Conservation (phyloP, 768 basidiomycete genomes). For the Agrocybe chaxingu region DNA sequence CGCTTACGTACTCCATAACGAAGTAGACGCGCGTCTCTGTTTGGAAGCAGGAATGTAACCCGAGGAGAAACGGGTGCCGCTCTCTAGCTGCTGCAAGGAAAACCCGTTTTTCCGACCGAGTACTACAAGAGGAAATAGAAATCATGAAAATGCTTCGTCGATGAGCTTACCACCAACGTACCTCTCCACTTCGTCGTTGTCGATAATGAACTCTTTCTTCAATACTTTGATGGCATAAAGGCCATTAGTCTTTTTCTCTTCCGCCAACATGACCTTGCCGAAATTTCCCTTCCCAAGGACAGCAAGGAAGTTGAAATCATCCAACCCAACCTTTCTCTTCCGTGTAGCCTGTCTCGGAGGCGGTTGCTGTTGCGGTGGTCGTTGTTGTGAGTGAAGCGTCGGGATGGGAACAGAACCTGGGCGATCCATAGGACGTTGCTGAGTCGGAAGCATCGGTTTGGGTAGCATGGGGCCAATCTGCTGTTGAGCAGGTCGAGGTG, state of each 20-base stretch:
- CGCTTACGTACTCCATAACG: slow-evolving; percentile 99
- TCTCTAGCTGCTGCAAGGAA: slow-evolving; percentile 96
- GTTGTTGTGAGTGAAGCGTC: slow-evolving; percentile 20
- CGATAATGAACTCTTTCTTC: slow-evolving; percentile 99
- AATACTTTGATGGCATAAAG: slow-evolving; percentile 99
- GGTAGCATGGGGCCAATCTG: slow-evolving; percentile 18
- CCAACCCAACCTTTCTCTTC: slow-evolving; percentile 89
- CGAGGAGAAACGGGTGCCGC: slow-evolving; percentile 95
- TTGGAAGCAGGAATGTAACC: slow-evolving; percentile 98
- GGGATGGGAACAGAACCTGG: slow-evolving; percentile 25
- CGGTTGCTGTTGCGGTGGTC: slow-evolving; percentile 31
- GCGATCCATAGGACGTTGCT: slow-evolving; percentile 28
- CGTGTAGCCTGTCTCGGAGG: slow-evolving; percentile 42
- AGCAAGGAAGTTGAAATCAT: slow-evolving; percentile 98
- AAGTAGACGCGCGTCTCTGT: slow-evolving; percentile 99
- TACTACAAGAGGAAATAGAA: slow-evolving; percentile 44
- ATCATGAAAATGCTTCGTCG: background rate
- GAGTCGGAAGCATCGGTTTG: slow-evolving; percentile 23
- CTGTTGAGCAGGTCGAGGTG: slow-evolving; percentile 4
- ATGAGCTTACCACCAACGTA: slow-evolving; percentile 27
- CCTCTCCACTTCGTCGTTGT: slow-evolving; percentile 99
- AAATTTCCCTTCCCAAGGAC: slow-evolving; percentile 99
- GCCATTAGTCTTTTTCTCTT: slow-evolving; percentile 89
- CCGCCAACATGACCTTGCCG: slow-evolving; percentile 99
- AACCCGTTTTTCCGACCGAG: slow-evolving; percentile 98